Base-by-base conservation (phyloP, 2,329 filamentous ascomycete species). In the Endoconidiophora laricicola region DNA sequence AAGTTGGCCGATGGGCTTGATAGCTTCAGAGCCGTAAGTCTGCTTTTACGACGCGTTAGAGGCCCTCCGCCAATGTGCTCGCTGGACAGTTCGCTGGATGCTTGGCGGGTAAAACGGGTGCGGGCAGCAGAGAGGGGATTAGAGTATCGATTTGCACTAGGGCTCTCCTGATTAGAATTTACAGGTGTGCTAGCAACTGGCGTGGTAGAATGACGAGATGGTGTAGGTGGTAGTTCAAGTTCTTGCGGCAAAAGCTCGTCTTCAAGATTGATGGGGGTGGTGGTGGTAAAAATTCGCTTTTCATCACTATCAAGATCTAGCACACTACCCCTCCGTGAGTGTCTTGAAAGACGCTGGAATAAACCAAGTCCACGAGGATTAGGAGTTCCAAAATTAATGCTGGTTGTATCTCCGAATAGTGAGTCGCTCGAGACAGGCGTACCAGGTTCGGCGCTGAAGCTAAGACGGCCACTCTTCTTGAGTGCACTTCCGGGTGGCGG, bases 141-240 rank as follows among this genome's bases (percentile, higher is more conserved):
- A 20, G 63, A 58, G 33, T 70, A 59, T 47, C 69, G 65, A 48
- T 69, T 68, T 20, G 67, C 62, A 41, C 69, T 73, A 4, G 71
- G 71, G 53, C 68, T 71, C 47, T 72, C 70, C 10, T 67, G 58
- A 6, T 63, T 64, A 37, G 63, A 58, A 51, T 66, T 62, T 53
- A 64, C 64, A 22, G 62, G 55, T 39, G 64, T 64, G 44, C 61
- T 64, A 62, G 54, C 60, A 62, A 49, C 73, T 58, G 64, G 66
- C 39, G 63, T 67, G 50, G 66, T 66, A 56, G 78, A 78, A 64
- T 94, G 96, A 0, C 51, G 46, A 24, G 91, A 96, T 1, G 91
- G 91, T 1, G 91, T 98, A 1, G 90, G 88, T n/a, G 90, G 88
- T 52, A 90, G 70, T 46, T 94, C 87, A 38, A 67, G 71, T 61